A percentile compares a stretch with the other conserved stretches of the same genome.
Conservation (phyloP, 345 rosid species). For the Salix purpurea region DNA sequence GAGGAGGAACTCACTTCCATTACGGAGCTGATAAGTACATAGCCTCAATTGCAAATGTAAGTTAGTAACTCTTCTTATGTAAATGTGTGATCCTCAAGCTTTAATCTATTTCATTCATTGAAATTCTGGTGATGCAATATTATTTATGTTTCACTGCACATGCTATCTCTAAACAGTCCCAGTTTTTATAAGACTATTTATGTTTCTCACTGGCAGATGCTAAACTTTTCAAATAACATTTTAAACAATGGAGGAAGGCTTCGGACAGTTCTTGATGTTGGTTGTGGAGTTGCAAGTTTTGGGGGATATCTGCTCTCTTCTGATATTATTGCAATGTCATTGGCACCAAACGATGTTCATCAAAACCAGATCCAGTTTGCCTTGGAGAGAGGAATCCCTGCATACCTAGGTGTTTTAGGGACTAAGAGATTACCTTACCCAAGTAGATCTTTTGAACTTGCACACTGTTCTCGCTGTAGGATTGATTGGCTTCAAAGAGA, state of each 20-base stretch:
- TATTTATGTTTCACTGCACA: background rate
- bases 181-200: background rate
- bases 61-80: background rate
- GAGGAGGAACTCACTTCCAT: conserved; percentile 99
- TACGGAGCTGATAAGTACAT: conserved; percentile 98
- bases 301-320: conserved; percentile 93
- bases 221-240: conserved; percentile 68
- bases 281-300: conserved; percentile 98
- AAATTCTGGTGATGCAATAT: no score
- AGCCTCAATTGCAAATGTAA: conserved; percentile 89
- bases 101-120: background rate
- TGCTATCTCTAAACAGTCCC: background rate
- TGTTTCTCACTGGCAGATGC: conserved; percentile 65
- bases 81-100: background rate
- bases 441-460: conserved; percentile 95
- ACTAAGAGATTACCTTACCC: conserved; percentile 98
- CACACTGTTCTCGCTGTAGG: conserved; percentile 97
- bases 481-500: conserved; percentile 99
- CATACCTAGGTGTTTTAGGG: conserved; percentile 94
- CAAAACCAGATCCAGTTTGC: conserved; percentile 99
- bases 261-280: conserved; percentile 93
- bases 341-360: conserved; percentile 98
- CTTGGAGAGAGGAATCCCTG: conserved; percentile 95
- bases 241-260: conserved; percentile 72
- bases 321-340: conserved; percentile 75